Conservation (phyloP, 257 asterid genomes). For the Jaltomata sinuosa region DNA sequence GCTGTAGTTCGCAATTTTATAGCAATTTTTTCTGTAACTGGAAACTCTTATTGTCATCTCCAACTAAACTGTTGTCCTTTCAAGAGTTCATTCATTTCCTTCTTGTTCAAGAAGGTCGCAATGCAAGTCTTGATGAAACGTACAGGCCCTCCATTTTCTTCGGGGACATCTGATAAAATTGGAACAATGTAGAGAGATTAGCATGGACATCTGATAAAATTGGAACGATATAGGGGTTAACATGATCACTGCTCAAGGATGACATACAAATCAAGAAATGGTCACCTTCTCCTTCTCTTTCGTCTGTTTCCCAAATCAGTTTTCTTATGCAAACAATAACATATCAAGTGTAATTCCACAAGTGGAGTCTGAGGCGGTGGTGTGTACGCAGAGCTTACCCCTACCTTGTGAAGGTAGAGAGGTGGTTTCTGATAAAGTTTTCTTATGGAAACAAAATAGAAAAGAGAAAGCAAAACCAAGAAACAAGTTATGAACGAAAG, state of each 20-base stretch:
- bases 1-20: not conserved
- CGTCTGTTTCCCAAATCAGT: not conserved
- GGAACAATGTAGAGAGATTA: not conserved
- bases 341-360: no score
- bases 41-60: not conserved
- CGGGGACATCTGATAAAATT: not conserved
- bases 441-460: not conserved
- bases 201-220: no score
- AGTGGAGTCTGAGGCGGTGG: no score
- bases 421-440: no score
- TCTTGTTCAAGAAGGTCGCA: not conserved
- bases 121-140: not conserved
- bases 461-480: not conserved
- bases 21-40: slow-evolving; percentile 31
- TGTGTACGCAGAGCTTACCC: no score
- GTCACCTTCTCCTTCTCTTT: not conserved
- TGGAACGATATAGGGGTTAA: not conserved
- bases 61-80: not conserved
- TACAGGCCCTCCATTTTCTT: not conserved
- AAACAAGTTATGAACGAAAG: not conserved
- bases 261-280: not conserved
- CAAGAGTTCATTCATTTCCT: not conserved
- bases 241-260: not conserved
- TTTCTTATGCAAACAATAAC: no score
- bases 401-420: no score